Conservation (phyloP, 2,329 filamentous ascomycete species). For the Gyromitra esculenta region DNA sequence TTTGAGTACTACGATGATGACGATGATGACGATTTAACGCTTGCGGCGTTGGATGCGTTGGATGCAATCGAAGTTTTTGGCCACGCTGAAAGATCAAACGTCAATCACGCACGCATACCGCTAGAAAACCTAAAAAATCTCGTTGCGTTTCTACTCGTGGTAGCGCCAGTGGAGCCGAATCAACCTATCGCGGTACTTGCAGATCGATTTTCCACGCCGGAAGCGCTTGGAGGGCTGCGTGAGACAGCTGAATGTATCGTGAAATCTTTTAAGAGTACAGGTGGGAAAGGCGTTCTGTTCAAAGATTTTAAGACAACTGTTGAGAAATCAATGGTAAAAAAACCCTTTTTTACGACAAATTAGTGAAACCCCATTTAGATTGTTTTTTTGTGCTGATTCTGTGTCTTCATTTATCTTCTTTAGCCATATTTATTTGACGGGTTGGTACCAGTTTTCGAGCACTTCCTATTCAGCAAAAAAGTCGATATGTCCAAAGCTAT, state of each 20-base stretch:
- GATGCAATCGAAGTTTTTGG: slow-evolving; percentile 70
- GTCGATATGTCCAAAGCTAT: slow-evolving; percentile 68
- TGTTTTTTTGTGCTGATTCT: slow-evolving; percentile 2
- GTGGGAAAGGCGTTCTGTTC: slow-evolving; percentile 54
- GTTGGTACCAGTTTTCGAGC: slow-evolving; percentile 75
- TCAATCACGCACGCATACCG: slow-evolving; percentile 75
- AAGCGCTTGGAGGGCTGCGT: slow-evolving; percentile 69
- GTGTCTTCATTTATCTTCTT: background rate
- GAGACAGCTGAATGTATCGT: slow-evolving; percentile 72
- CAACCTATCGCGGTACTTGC: slow-evolving; percentile 72
- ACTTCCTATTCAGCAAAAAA: slow-evolving; percentile 78
- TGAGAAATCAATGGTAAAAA: slow-evolving; percentile 53
- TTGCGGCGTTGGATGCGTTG: slow-evolving; percentile 75
- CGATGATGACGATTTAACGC: slow-evolving; percentile 70
- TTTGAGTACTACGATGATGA: slow-evolving; percentile 61
- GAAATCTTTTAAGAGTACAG: slow-evolving; percentile 66
- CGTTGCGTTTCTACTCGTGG: slow-evolving; percentile 74
- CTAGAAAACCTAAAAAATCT: slow-evolving; percentile 77
- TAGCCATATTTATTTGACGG: slow-evolving; percentile 75
- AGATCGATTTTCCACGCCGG: slow-evolving; percentile 66
- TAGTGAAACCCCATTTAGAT: background rate
- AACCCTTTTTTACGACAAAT: background rate
- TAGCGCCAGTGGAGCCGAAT: slow-evolving; percentile 72
- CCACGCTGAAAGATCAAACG: slow-evolving; percentile 65
- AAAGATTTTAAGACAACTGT: slow-evolving; percentile 55